These are phyloP conservation scores for Epithemia pelagica DNA, from an alignment of 108 stramenopile genomes.

Conservation along the genomic window DNA sequence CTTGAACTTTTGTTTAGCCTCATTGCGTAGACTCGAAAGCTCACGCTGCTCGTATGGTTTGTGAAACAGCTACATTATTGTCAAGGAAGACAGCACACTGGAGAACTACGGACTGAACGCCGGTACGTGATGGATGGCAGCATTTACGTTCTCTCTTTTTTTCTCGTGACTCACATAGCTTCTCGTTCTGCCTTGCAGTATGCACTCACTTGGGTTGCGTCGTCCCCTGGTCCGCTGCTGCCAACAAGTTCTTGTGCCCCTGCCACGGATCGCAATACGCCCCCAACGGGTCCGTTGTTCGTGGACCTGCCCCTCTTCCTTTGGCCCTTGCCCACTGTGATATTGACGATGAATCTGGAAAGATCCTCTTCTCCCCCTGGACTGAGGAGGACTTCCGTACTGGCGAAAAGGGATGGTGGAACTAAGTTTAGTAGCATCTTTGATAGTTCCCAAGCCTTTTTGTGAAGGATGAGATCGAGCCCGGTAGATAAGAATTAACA, in stretches of 20 bases:
- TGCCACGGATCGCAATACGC: conserved; percentile 99
- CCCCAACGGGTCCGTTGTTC: conserved; percentile 87
- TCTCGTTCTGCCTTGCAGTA: conserved; percentile 27
- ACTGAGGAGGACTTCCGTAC: conserved; percentile 96
- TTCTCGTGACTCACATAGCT: background rate
- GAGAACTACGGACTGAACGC: conserved; percentile 81
- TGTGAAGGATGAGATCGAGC: background rate
- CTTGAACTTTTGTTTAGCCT: background rate
- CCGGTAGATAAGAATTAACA: background rate
- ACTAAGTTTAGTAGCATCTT: no score
- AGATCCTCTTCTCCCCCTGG: conserved; percentile 89
- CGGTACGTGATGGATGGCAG: no score
- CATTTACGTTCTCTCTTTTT: no score
- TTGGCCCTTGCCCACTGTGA: conserved; percentile 93
- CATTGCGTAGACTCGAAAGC: background rate
- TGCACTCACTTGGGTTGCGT: conserved; percentile 99
- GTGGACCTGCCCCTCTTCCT: conserved; percentile 95
- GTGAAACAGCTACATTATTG: conserved; percentile 82
- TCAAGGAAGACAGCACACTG: conserved; percentile 90
- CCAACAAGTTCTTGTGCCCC: conserved; percentile 99
- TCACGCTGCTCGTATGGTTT: conserved; percentile 9
- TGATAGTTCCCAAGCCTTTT: no score
- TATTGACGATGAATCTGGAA: conserved; percentile 66
- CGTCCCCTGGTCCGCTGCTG: conserved; percentile 95
- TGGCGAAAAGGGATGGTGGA: conserved; percentile 94